These are phyloP conservation scores for Syncephalis fuscata DNA, from an alignment of 371 early-diverging fungal species.

Conservation along the genomic window DNA sequence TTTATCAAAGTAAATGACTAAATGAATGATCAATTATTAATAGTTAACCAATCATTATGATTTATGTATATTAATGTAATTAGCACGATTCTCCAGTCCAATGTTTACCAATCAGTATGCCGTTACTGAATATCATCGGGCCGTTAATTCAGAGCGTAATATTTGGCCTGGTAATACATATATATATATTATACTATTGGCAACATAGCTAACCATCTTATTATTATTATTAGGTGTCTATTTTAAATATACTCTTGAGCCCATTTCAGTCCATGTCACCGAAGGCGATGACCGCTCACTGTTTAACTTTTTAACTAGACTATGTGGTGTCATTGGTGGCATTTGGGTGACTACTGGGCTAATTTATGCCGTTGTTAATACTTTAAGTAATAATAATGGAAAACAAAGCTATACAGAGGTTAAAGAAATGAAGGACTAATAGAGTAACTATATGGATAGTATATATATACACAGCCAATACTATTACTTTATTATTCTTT, in stretches of 20 bases:
- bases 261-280: constrained; percentile 64
- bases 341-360: constrained; percentile 44
- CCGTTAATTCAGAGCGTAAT: no score
- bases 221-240: constrained; percentile 47
- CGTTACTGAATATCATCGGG: constrained; percentile 51
- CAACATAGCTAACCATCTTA: no score
- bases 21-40: constrained; percentile 6
- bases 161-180: constrained; percentile 13
- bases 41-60: constrained; percentile 9
- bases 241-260: constrained; percentile 82
- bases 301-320: constrained; percentile 62
- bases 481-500: background rate
- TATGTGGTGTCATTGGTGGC: constrained; percentile 83
- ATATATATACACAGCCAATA: no score
- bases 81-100: no score
- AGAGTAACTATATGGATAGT: no score
- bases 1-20: constrained; percentile 32
- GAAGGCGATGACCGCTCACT: constrained; percentile 27
- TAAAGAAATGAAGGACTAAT: no score
- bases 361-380: constrained; percentile 16
- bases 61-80: no score
- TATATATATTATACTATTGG: constrained; percentile 9
- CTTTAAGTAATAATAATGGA: no score
- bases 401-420: no score
- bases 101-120: constrained; percentile 84